Percentiles rank a stretch among this genome's conserved stretches.
phyloP scores from a whole-genome alignment of 2,329 filamentous ascomycete genomes.

The Penicillium sp. region DNA sequence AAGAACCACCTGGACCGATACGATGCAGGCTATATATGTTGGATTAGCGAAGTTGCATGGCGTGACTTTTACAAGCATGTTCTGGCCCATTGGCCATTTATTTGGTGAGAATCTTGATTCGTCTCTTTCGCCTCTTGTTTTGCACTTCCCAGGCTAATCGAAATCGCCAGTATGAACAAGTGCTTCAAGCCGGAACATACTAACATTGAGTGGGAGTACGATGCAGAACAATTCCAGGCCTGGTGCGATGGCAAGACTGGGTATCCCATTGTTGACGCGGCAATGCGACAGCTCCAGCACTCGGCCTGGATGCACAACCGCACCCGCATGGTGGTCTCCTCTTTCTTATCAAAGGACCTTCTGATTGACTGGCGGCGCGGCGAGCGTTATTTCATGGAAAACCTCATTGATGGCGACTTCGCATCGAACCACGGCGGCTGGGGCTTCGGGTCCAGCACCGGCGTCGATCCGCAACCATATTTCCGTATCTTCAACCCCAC shows the following conservation, averaged over 20 bases:
- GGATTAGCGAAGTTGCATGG: conserved; percentile 84
- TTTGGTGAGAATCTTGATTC: conserved; percentile 33
- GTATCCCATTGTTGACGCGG: conserved; percentile 79
- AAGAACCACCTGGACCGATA: conserved; percentile 63
- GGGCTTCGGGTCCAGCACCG: conserved; percentile 64
- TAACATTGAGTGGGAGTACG: conserved; percentile 78
- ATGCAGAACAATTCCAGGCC: conserved; percentile 63
- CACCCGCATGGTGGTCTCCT: conserved; percentile 78
- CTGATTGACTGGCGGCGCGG: conserved; percentile 80
- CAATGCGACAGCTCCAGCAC: conserved; percentile 71
- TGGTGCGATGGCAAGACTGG: conserved; percentile 76
- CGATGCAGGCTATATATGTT: conserved; percentile 63
- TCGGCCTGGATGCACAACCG: conserved; percentile 82
- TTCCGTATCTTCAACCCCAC: conserved; percentile 88
- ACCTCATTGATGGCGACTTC: conserved; percentile 75
- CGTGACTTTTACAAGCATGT: conserved; percentile 87
- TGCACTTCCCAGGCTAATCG: conserved; percentile 4
- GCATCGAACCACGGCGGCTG: conserved; percentile 72
- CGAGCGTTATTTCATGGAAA: conserved; percentile 78
- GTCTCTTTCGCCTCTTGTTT: background rate
- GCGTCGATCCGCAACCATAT: conserved; percentile 83
- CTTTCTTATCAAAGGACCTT: conserved; percentile 75
- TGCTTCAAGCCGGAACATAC: conserved; percentile 81
- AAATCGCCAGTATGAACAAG: conserved; percentile 61
- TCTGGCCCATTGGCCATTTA: conserved; percentile 77